Evolutionary conservation across 352 stramenopile genomes (phyloP), one percentile per base, ranked within the genome.

Genomic region (Pythium biforme): DNA sequence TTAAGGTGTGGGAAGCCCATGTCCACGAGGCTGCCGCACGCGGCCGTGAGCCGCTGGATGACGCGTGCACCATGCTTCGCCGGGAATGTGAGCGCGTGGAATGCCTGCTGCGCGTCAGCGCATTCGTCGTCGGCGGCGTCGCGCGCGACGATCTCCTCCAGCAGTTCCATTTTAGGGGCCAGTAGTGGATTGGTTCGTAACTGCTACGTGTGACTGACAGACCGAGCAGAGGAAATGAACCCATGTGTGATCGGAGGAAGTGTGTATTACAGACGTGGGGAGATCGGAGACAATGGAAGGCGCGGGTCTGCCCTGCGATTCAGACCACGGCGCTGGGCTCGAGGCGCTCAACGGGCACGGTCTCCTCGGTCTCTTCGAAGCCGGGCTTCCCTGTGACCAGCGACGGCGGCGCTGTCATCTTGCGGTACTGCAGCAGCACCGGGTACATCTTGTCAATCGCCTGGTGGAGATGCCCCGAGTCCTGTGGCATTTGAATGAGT

Each of bases 371-470:
- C 52, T 89, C 80, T 19, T 89, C 78, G 55, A 81, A 90, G 3
- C 72, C 72, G n/a, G 76, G 73, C 40, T 88, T 89, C 22, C 82
- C 82, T 65, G 82, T 91, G 33, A 83, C 73, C 41, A 91, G 64
- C 27, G 82, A 91, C 53, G 82, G 82, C 49, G 82, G 71, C 49
- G 79, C 80, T 7, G 80, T 90, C 80, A 89, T 89, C 62, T 91
- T 54, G 0, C 80, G 64, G 60, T 89, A 94, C 56, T 84, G 69
- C 4, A 82, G 64, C 17, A 95, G 69, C 26, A 91, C 62, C 4
- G 81, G 81, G 48, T 94, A 86, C 59, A 89, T 86, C 50, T 88
- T 88, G 54, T 92, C 78, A 39, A 96, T 77, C 5, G 81, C 88
- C 45, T 70, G 61, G 51, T 77, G 64, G 34, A 96, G 67, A 63